Evolutionary conservation across 805 yeast genomes (phyloP).

Genomic region (Candida coquimbonensis): DNA sequence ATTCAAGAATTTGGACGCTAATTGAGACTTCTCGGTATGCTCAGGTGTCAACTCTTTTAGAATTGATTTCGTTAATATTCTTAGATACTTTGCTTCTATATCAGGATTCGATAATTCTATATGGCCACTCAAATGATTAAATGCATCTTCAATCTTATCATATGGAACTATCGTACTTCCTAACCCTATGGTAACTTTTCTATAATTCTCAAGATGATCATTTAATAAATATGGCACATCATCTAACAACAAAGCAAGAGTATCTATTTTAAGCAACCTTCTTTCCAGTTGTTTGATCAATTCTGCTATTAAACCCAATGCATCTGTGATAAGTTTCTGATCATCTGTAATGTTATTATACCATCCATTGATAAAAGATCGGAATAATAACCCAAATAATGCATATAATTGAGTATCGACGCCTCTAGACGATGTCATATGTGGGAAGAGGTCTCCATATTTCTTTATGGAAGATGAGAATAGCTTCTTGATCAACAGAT

Average conservation of each 20-base stretch:
- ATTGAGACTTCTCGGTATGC: constrained; percentile 32
- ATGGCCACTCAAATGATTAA: constrained; percentile 29
- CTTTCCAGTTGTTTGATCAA: constrained; percentile 32
- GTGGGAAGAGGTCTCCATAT: constrained; percentile 27
- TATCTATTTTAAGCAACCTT: constrained; percentile 26
- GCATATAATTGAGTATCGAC: constrained; percentile 42
- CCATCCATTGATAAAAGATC: constrained; percentile 42
- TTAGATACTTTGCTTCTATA: constrained; percentile 25
- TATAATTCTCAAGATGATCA: constrained; percentile 28
- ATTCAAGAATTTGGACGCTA: constrained; percentile 32
- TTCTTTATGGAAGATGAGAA: constrained; percentile 8
- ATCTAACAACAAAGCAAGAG: constrained; percentile 34
- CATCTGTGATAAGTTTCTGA: constrained; percentile 34
- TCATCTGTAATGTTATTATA: constrained; percentile 35
- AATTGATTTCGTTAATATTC: constrained; percentile 29
- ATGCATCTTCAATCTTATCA: constrained; percentile 26
- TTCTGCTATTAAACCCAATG: constrained; percentile 33
- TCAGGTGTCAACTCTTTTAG: constrained; percentile 32
- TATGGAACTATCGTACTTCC: constrained; percentile 28
- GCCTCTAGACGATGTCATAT: constrained; percentile 30
- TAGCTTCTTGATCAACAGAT: constrained; percentile 17
- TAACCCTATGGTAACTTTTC: constrained; percentile 21
- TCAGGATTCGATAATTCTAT: constrained; percentile 26
- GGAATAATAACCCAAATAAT: constrained; percentile 37
- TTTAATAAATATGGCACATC: constrained; percentile 37